Conservation (phyloP, 345 rosid species). For the Populus nigra region DNA sequence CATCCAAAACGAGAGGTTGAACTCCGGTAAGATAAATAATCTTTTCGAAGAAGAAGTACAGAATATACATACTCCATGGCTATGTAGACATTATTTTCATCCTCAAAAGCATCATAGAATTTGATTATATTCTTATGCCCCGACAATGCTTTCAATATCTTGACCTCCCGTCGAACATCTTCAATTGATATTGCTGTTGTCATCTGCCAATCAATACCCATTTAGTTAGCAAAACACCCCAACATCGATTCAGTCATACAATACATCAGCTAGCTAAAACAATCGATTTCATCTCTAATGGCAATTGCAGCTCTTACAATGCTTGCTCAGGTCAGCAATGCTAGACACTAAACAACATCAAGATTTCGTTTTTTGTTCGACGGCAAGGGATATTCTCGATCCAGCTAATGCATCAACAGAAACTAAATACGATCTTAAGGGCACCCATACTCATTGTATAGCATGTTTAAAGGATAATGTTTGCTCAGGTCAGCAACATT, state of each 20-base stretch:
- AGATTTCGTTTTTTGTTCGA: not conserved
- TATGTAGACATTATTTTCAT: slow-evolving; percentile 61
- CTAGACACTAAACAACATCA: not conserved
- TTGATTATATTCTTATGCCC: slow-evolving; percentile 72
- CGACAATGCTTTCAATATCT: slow-evolving; percentile 68
- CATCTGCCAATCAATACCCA: slow-evolving; percentile 57
- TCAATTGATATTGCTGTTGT: slow-evolving; percentile 72
- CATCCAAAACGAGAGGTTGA: not conserved
- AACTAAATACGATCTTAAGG: too few relatives aligned
- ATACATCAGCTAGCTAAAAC: not conserved
- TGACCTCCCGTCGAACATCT: slow-evolving; percentile 91
- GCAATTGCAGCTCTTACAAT: not conserved
- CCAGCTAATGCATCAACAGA: too few relatives aligned
- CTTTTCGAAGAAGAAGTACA: not conserved
- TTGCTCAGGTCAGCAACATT: not conserved
- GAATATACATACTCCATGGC: slow-evolving; percentile 73
- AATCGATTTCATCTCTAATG: not conserved
- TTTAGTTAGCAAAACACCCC: slow-evolving; percentile 9
- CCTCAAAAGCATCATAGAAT: slow-evolving; percentile 78
- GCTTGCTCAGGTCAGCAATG: not conserved
- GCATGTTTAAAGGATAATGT: not conserved
- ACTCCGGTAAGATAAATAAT: not conserved
- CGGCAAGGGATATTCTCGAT: too few relatives aligned
- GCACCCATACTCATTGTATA: too few relatives aligned
- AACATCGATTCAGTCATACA: not conserved